Base-by-base conservation (phyloP, 148 eudicot species). In the Rhododendron kiyosumense region DNA sequence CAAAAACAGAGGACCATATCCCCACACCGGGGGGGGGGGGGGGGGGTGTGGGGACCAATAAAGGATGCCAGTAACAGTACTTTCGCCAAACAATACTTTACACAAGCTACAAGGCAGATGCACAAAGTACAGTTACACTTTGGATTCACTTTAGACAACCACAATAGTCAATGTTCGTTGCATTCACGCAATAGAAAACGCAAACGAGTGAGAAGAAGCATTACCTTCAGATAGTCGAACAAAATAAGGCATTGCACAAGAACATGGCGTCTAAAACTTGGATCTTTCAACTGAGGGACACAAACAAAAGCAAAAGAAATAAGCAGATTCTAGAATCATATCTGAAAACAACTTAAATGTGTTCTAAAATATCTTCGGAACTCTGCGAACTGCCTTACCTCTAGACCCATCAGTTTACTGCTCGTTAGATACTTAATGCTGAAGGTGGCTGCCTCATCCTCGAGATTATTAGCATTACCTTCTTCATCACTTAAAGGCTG, bases 401-500 rank as follows among this genome's bases (percentile, higher is more conserved):
- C 99, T 77, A 97, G 91, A 85, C 99, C 99, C 98, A 97, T 97
- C 46, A 97, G 90, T 89, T 97, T 97, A 92, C 98, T 95, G 90
- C 99, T 97, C 1, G 99, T 97, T 86, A 97, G 99, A 93, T 97
- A 97, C 85, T 97, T 97, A 83, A 97, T 97, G 83, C 90, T 93
- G 88, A 94, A 95, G 86, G 97, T 93, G 77, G 96, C 89, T 52
- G 93, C 98, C 84, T 93, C 99, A 88, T 97, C 99, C 92, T 93
- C 98, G 81, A 94, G 92, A 89, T 94, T 92, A 88, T 89, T 93
- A 85, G 95, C 94, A 91, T 90, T 93, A 34, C 99, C 98, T 88
- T 93, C 99, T 88, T 97, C 99, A 88, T 97, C 99, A 89, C 95
- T 95, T 89, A 97, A 91, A 71, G 99, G 99, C 87, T 97, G 99